A percentile compares a stretch with the other conserved stretches of the same genome.
phyloP scores from a whole-genome alignment of 345 rosid species.

The Salix udensis region DNA sequence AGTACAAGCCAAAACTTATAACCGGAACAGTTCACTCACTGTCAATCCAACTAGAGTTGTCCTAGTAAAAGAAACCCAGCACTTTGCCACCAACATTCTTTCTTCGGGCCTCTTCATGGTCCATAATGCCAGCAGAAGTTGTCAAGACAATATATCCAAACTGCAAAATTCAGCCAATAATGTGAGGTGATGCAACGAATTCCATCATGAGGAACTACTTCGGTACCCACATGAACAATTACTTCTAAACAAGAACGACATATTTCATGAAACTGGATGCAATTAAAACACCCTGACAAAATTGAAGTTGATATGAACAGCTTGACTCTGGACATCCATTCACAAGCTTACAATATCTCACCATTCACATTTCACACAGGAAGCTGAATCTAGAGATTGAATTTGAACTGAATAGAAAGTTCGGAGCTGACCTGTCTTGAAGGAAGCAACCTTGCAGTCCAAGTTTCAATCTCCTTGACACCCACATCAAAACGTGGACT shows the following conservation, averaged over 20 bases:
- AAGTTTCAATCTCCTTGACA: conserved; percentile 11
- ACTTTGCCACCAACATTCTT: conserved; percentile 17
- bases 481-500: conserved; percentile 10
- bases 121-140: conserved; percentile 34
- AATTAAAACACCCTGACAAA: background rate
- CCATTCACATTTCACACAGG: too few species aligned
- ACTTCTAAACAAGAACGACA: background rate
- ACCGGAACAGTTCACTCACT: background rate
- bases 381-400: background rate
- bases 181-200: background rate
- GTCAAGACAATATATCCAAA: conserved; percentile 30
- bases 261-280: background rate
- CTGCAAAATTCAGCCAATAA: conserved; percentile 4
- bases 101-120: conserved; percentile 25
- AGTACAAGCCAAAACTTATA: background rate
- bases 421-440: conserved; percentile 7
- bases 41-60: background rate
- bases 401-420: background rate
- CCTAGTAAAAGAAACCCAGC: conserved; percentile 15
- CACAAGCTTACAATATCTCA: background rate
- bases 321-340: background rate
- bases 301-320: background rate
- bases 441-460: conserved; percentile 17
- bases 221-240: background rate
- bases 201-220: background rate